Evolutionary conservation across 2,329 filamentous ascomycete genomes (phyloP), one percentile per base, ranked within the genome.

Genomic region (Colletotrichum camelliae): DNA sequence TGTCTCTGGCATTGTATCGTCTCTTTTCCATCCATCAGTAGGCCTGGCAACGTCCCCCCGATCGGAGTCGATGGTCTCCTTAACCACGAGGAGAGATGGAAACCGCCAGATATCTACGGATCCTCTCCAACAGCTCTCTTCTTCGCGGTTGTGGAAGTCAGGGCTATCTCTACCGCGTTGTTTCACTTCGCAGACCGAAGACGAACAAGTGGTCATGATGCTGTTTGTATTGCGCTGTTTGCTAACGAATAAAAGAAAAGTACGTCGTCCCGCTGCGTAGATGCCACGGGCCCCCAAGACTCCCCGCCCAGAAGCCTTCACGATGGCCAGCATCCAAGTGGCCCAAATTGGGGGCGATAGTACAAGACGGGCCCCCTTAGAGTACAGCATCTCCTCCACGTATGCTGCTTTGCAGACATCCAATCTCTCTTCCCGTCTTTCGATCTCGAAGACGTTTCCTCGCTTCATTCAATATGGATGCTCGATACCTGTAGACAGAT

Each of bases 1-100:
- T 52, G 0, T 52, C 43, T 52, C 0, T 13, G 43, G 9, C 0
- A 13, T 21, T 48, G 5, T 1, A 12, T n/a, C 0, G n/a, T 13
- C n/a, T 48, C 18, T 10, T 21, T 48, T 48, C 43, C 43, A 48
- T 48, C 18, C 5, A 13, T 13, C 18, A 48, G 43, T 5, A 1
- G 43, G 5, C 5, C 12, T 21, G 0, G 10, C 1, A 21, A 52
- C 43, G n/a, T 13, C n/a, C 13, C 5, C 10, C n/a, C 12, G n/a
- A 7, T 52, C 10, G 43, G 43, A 13, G n/a, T 12, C 10, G n/a
- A 12, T 21, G 43, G 43, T 52, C 43, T 35, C 6, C 33, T 15
- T 15, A 12, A 6, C 33, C 33, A 5, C 12, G 33, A 35, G 33
- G 12, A 6, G 33, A 13, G 33, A 35, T 35, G 13, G 33, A 2